phyloP scores from a whole-genome alignment of 2,329 filamentous ascomycete species.

The Ceratocystis harringtonii region DNA sequence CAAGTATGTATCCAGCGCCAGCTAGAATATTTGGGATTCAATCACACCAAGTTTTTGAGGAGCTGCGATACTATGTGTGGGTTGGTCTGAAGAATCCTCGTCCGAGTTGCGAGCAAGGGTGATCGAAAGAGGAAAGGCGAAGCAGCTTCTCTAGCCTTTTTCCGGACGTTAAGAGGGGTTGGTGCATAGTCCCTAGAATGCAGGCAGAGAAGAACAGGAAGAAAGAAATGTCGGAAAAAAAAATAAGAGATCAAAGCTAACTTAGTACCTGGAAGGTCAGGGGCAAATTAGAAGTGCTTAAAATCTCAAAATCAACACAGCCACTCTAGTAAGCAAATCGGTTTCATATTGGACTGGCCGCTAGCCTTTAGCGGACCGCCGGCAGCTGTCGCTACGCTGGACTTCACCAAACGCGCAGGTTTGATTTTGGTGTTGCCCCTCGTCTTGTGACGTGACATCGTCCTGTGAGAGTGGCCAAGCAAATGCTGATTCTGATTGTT shows the following conservation, averaged over 20 bases:
- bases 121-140: neutral
- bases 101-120: neutral
- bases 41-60: no score
- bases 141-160: neutral
- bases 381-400: neutral
- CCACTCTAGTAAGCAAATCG: neutral
- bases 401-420: neutral
- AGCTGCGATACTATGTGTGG: no score
- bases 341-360: neutral
- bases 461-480: neutral
- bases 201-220: neutral
- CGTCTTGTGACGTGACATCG: constrained; percentile 5
- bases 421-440: neutral
- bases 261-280: neutral
- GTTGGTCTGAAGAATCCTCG: neutral
- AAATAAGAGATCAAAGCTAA: neutral
- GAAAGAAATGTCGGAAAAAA: neutral
- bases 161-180: neutral
- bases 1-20: no score
- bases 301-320: neutral
- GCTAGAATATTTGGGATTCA: no score
- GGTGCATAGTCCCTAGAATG: neutral
- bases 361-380: neutral
- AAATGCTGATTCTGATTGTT: constrained; percentile 3
- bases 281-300: neutral